Conservation (phyloP, 2,329 filamentous ascomycete genomes). For the Colletotrichum caudatum region DNA sequence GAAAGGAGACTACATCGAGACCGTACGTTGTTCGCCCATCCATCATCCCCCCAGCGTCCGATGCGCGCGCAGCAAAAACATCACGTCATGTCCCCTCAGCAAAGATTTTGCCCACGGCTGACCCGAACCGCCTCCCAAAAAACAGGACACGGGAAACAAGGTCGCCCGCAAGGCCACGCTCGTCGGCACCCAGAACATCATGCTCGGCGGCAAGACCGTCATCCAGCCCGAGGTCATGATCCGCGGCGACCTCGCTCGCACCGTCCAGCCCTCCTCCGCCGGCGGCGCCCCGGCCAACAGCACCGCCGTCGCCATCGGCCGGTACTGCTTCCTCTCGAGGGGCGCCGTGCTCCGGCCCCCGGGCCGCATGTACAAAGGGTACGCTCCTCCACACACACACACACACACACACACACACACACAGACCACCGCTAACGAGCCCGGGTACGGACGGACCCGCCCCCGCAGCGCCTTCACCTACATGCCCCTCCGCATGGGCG, state of each 20-base stretch:
- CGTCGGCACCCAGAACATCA: slow-evolving; percentile 97
- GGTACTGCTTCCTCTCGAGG: slow-evolving; percentile 89
- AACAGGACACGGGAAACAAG: slow-evolving; percentile 96
- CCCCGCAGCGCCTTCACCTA: slow-evolving; percentile 76
- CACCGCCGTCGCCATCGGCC: slow-evolving; percentile 86
- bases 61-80: background rate
- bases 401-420: too few relatives aligned
- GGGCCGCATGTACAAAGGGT: slow-evolving; percentile 83
- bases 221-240: slow-evolving; percentile 97
- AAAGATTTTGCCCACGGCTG: background rate
- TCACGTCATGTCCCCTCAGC: too few relatives aligned
- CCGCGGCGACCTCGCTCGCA: slow-evolving; percentile 84
- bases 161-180: slow-evolving; percentile 92
- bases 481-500: slow-evolving; percentile 91
- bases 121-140: slow-evolving; percentile 8
- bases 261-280: slow-evolving; percentile 59
- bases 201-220: slow-evolving; percentile 94
- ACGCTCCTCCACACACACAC: too few relatives aligned
- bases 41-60: background rate
- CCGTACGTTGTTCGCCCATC: slow-evolving; percentile 65
- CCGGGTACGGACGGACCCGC: too few relatives aligned
- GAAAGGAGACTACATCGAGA: slow-evolving; percentile 97
- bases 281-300: slow-evolving; percentile 61
- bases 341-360: slow-evolving; percentile 86
- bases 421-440: too few relatives aligned